These are phyloP conservation scores for Verticillium alfalfae DNA, from an alignment of 2,329 filamentous ascomycete genomes.

Conservation along the genomic window DNA sequence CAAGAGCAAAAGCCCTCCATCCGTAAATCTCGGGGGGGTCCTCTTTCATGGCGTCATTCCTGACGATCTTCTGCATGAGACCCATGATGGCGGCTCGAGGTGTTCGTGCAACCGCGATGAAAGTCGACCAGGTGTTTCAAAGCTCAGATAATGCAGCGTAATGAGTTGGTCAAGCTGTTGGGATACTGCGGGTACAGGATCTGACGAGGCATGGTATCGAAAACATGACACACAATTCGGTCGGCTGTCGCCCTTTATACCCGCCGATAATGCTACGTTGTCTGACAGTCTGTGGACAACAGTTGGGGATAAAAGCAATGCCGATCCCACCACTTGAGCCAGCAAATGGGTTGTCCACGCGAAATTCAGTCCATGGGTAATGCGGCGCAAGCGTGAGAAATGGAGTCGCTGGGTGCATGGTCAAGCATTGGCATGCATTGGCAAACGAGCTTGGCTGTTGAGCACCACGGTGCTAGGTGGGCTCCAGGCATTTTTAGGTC, in stretches of 20 bases:
- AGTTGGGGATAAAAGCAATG: background rate
- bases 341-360: background rate
- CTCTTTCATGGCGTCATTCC: constrained; percentile 11
- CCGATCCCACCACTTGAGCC: background rate
- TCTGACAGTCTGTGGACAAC: background rate
- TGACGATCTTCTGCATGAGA: constrained; percentile 8
- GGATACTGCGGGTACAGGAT: too few relatives aligned
- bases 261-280: background rate
- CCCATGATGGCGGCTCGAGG: constrained; percentile 1
- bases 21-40: constrained; percentile 11
- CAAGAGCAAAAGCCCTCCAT: constrained; percentile 9
- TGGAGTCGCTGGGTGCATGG: background rate
- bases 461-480: background rate
- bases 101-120: background rate
- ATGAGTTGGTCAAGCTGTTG: too few relatives aligned
- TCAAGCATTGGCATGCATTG: constrained; percentile 9
- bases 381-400: background rate
- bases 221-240: background rate
- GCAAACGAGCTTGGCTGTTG: constrained; percentile 5
- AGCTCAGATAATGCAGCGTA: background rate
- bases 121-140: background rate
- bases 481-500: background rate
- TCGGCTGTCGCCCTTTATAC: constrained; percentile 1
- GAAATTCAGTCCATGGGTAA: background rate
- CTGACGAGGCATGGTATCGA: background rate